Percentiles rank a stretch among this genome's conserved stretches.
Conservation (phyloP, 192 early-diverging fungal genomes). For the Oehlia diaphana region DNA sequence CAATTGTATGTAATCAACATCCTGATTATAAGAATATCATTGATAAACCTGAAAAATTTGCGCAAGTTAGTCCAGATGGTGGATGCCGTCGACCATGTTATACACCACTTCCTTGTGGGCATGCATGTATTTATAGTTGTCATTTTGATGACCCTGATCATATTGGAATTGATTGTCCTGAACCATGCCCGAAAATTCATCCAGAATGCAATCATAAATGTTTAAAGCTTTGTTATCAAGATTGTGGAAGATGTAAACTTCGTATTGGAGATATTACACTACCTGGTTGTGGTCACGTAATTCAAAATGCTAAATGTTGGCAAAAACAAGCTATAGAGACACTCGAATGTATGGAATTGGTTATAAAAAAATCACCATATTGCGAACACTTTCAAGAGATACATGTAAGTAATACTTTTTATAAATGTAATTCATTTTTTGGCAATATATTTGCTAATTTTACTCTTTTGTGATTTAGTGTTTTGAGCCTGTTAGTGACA, state of each 20-base stretch:
- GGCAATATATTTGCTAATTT: too few relatives aligned
- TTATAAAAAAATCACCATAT: slow-evolving; percentile 27
- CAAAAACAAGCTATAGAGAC: background rate
- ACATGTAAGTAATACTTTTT: background rate
- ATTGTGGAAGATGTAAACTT: slow-evolving; percentile 46
- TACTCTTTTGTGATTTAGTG: slow-evolving; percentile 27
- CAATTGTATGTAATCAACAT: slow-evolving; percentile 52
- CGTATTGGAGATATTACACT: slow-evolving; percentile 26
- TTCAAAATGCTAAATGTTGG: too few relatives aligned
- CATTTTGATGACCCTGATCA: slow-evolving; percentile 37
- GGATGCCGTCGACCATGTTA: slow-evolving; percentile 51
- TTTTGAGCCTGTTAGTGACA: background rate
- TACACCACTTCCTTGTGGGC: slow-evolving; percentile 49
- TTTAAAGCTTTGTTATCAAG: slow-evolving; percentile 44
- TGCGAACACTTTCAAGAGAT: slow-evolving; percentile 45
- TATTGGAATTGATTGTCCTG: slow-evolving; percentile 38
- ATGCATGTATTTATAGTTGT: slow-evolving; percentile 43
- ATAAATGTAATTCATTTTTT: too few relatives aligned
- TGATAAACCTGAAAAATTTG: slow-evolving; percentile 31
- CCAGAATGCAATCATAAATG: slow-evolving; percentile 49
- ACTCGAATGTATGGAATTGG: slow-evolving; percentile 29
- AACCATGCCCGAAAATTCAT: slow-evolving; percentile 45
- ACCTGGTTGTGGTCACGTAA: slow-evolving; percentile 7
- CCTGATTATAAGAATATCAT: slow-evolving; percentile 38
- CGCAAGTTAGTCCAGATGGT: slow-evolving; percentile 48